Conservation (phyloP, 2,329 filamentous ascomycete genomes). For the Botrytis cinerea region DNA sequence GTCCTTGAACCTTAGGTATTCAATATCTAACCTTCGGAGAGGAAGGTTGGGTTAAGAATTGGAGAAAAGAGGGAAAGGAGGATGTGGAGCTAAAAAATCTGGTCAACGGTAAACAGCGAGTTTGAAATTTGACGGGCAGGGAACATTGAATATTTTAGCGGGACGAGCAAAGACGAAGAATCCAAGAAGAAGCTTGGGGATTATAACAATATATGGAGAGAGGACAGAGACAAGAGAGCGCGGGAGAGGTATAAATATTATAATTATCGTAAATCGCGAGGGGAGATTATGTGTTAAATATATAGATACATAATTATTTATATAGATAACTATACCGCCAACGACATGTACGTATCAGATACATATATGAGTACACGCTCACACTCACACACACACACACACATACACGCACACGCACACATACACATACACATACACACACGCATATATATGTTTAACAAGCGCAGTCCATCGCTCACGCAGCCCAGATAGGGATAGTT, state of each 20-base stretch:
- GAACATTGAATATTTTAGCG: conserved; percentile 21
- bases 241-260: not conserved
- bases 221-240: not conserved
- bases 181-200: not conserved
- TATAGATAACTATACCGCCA: too few species aligned
- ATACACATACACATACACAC: not conserved
- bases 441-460: not conserved
- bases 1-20: conserved; percentile 12
- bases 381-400: too few species aligned
- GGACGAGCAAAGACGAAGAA: not conserved
- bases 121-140: conserved; percentile 22
- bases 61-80: conserved; percentile 9
- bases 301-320: not conserved
- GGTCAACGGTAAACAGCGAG: conserved; percentile 23
- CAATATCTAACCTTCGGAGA: conserved; percentile 4
- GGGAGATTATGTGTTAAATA: not conserved
- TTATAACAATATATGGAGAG: too few species aligned
- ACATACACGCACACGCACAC: too few species aligned
- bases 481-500: not conserved
- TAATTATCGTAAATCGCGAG: too few species aligned
- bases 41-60: conserved; percentile 11
- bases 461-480: not conserved
- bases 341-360: too few species aligned
- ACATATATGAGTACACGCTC: too few species aligned
- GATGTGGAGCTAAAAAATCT: conserved; percentile 24